Evolutionary conservation across 805 yeast species (phyloP).

Genomic region (Candida fluviatilis): DNA sequence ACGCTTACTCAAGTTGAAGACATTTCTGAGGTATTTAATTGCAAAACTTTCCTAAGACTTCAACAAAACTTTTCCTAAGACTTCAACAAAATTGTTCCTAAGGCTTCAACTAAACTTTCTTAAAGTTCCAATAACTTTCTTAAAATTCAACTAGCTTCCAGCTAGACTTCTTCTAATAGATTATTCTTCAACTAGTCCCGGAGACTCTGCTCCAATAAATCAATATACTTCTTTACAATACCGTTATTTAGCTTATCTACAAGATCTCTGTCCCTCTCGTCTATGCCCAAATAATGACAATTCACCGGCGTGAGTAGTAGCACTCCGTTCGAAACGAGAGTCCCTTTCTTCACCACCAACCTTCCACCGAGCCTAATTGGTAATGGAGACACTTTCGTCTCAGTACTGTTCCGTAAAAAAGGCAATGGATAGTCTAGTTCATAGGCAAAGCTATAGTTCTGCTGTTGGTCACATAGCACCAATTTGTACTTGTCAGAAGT

Average conservation of each 20-base stretch:
- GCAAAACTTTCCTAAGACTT: too few relatives aligned
- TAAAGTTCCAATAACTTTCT: too few relatives aligned
- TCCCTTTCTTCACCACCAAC: constrained; percentile 45
- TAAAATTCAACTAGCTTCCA: too few relatives aligned
- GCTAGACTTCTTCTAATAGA: too few relatives aligned
- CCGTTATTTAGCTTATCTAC: constrained; percentile 28
- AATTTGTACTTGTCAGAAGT: constrained; percentile 43
- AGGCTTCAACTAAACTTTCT: too few relatives aligned
- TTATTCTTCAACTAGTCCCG: too few relatives aligned
- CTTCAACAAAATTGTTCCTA: too few relatives aligned
- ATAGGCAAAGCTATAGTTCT: constrained; percentile 52
- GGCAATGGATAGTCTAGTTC: constrained; percentile 48
- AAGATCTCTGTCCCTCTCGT: constrained; percentile 18
- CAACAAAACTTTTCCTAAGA: too few relatives aligned
- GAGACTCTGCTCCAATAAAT: constrained; percentile 35
- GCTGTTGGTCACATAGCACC: constrained; percentile 50
- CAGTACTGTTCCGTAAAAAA: constrained; percentile 36
- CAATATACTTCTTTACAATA: constrained; percentile 35
- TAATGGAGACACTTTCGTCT: constrained; percentile 22
- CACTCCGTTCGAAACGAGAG: constrained; percentile 46
- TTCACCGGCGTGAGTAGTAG: constrained; percentile 29
- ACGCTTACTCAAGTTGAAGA: too few relatives aligned
- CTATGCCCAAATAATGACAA: constrained; percentile 31
- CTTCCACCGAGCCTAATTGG: constrained; percentile 55
- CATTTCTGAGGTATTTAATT: too few relatives aligned